Conservation (phyloP, 805 yeast species). For the Candida vaughaniae region DNA sequence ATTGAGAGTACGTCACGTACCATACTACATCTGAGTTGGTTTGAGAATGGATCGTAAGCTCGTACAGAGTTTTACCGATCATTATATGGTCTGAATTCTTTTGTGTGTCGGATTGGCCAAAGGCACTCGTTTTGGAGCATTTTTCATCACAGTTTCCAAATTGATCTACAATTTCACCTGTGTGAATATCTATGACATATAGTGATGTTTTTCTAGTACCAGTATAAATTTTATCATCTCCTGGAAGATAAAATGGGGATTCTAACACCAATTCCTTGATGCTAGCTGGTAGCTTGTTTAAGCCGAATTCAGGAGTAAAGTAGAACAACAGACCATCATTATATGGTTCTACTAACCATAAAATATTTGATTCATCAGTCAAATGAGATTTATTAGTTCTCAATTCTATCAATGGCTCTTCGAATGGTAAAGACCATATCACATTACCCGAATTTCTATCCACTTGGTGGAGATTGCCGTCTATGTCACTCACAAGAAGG, state of each 20-base stretch:
- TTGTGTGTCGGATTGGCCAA: conserved; percentile 2
- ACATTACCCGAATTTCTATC: conserved; percentile 71
- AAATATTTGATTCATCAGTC: conserved; percentile 28
- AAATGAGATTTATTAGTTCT: conserved; percentile 20
- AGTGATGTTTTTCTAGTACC: conserved; percentile 78
- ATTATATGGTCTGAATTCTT: conserved; percentile 38
- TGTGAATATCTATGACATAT: conserved; percentile 66
- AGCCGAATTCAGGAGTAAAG: conserved; percentile 71
- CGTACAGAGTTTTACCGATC: conserved; percentile 72
- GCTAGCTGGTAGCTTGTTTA: conserved; percentile 78
- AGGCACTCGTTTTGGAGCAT: conserved; percentile 33
- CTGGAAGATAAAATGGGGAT: conserved; percentile 77
- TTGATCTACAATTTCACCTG: conserved; percentile 70
- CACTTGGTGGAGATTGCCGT: conserved; percentile 83
- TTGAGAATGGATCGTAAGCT: conserved; percentile 72
- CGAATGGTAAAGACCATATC: conserved; percentile 73
- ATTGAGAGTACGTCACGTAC: conserved; percentile 82
- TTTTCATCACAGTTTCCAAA: conserved; percentile 49
- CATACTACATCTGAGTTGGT: conserved; percentile 59
- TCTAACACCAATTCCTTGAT: conserved; percentile 74
- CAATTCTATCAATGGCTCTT: conserved; percentile 58
- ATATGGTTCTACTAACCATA: conserved; percentile 90
- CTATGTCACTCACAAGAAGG: conserved; percentile 74
- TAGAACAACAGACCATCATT: conserved; percentile 82
- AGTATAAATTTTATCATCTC: conserved; percentile 82